Percentiles rank a stretch among this genome's conserved stretches.
These are phyloP conservation scores for Polyplosphaeria fusca DNA, from an alignment of 495 filamentous ascomycete genomes.

Conservation along the genomic window DNA sequence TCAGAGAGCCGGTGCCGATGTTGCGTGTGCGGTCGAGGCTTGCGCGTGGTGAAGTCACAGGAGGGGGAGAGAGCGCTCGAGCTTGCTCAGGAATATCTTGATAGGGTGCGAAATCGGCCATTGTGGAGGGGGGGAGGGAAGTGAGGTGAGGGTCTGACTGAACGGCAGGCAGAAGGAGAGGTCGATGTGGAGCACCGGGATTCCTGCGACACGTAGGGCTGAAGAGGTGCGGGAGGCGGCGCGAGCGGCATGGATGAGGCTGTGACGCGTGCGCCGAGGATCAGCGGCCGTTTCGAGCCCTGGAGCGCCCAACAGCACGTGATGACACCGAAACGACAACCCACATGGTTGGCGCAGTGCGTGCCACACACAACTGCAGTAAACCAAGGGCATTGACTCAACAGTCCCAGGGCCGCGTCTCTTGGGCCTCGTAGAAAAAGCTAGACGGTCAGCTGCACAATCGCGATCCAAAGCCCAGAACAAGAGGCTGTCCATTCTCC, in stretches of 20 bases:
- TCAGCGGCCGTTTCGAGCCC: too few species aligned
- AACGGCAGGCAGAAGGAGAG: neutral
- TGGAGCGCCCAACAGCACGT: too few species aligned
- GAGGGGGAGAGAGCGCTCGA: slow-evolving; percentile 67
- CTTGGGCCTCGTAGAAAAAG: too few species aligned
- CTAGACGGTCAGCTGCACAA: neutral
- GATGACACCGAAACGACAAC: too few species aligned
- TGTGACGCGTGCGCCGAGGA: slow-evolving; percentile 11
- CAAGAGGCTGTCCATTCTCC: too few species aligned
- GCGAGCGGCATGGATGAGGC: neutral
- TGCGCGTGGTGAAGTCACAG: slow-evolving; percentile 45
- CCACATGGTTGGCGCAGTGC: too few species aligned
- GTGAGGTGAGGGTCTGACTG: neutral
- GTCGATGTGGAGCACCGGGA: neutral
- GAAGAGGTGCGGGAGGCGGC: neutral
- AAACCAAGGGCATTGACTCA: too few species aligned
- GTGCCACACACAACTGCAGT: too few species aligned
- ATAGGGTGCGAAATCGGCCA: slow-evolving; percentile 81
- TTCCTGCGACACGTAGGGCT: slow-evolving; percentile 24
- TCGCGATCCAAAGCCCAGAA: too few species aligned
- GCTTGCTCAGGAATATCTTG: slow-evolving; percentile 80
- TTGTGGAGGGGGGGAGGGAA: neutral
- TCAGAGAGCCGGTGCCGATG: slow-evolving; percentile 31
- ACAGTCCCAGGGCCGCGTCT: too few species aligned
- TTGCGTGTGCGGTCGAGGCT: slow-evolving; percentile 39